Evolutionary conservation across 345 rosid genomes (phyloP).

Genomic region (Heritiera fomes): DNA sequence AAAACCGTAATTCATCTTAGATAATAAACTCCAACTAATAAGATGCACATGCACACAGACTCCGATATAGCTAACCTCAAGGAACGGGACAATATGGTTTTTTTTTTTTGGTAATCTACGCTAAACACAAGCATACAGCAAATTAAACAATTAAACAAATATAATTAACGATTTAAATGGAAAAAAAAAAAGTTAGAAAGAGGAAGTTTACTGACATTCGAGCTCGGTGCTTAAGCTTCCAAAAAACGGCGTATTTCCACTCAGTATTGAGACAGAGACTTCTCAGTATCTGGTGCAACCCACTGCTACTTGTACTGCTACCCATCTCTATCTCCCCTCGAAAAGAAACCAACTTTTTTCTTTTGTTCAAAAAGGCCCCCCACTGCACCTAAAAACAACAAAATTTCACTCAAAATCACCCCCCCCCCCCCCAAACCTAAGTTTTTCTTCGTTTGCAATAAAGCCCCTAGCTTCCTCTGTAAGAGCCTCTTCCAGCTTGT

Average conservation of each 20-base stretch:
- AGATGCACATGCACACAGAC: neutral
- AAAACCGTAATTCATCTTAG: neutral
- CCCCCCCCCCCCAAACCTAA: slow-evolving; percentile 12
- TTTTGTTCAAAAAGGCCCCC: slow-evolving; percentile 19
- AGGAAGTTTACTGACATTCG: slow-evolving; percentile 58
- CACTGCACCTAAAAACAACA: slow-evolving; percentile 29
- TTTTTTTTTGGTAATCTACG: neutral
- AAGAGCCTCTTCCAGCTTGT: slow-evolving; percentile 98
- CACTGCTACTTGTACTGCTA: slow-evolving; percentile 29
- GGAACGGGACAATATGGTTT: neutral
- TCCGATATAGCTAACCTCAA: slow-evolving; percentile 2
- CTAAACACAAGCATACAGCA: slow-evolving; percentile 13
- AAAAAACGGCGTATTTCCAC: slow-evolving; percentile 92
- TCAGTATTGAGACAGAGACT: slow-evolving; percentile 72
- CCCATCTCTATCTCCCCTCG: slow-evolving; percentile 41
- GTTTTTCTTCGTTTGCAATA: slow-evolving; percentile 6
- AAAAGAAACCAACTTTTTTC: slow-evolving; percentile 13
- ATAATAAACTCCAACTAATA: neutral
- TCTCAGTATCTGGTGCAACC: slow-evolving; percentile 57
- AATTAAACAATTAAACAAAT: slow-evolving; percentile 9
- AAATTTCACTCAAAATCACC: slow-evolving; percentile 22
- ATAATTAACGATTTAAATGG: neutral
- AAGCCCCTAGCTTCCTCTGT: slow-evolving; percentile 79
- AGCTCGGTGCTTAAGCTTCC: slow-evolving; percentile 81
- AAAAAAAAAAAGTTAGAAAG: neutral